phyloP scores from a whole-genome alignment of 202 grass and related monocot genomes.

The Zoysia matrella region DNA sequence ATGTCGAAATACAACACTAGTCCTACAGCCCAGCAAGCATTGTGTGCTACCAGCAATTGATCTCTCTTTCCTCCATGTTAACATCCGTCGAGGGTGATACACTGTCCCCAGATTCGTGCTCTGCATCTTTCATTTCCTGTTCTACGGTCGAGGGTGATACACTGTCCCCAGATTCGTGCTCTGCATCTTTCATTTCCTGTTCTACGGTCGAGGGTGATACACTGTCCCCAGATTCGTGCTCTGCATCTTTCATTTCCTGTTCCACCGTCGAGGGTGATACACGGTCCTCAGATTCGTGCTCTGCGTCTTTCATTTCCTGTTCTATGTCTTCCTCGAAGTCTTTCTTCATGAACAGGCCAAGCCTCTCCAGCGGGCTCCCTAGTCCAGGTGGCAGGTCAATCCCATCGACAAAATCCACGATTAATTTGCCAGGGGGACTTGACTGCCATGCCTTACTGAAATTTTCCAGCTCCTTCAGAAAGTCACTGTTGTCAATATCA shows the following conservation, averaged over 20 bases:
- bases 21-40: constrained; percentile 36
- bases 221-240: too few species aligned
- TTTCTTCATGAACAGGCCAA: constrained; percentile 84
- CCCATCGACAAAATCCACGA: constrained; percentile 48
- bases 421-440: constrained; percentile 32
- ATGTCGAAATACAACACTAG: background rate
- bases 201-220: too few species aligned
- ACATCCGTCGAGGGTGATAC: background rate
- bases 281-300: background rate
- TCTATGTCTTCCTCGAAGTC: constrained; percentile 61
- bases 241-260: too few species aligned
- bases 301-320: constrained; percentile 28
- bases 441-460: constrained; percentile 45
- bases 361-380: constrained; percentile 68
- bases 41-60: constrained; percentile 42
- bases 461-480: constrained; percentile 70
- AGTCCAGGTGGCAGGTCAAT: constrained; percentile 51
- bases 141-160: too few species aligned
- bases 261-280: background rate
- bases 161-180: too few species aligned
- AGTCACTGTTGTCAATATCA: constrained; percentile 79
- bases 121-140: too few species aligned
- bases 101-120: too few species aligned
- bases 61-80: constrained; percentile 78
- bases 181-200: too few species aligned